Conservation (phyloP, 1,284 basidiomycete genomes). For the Rhodotorula sp. region DNA sequence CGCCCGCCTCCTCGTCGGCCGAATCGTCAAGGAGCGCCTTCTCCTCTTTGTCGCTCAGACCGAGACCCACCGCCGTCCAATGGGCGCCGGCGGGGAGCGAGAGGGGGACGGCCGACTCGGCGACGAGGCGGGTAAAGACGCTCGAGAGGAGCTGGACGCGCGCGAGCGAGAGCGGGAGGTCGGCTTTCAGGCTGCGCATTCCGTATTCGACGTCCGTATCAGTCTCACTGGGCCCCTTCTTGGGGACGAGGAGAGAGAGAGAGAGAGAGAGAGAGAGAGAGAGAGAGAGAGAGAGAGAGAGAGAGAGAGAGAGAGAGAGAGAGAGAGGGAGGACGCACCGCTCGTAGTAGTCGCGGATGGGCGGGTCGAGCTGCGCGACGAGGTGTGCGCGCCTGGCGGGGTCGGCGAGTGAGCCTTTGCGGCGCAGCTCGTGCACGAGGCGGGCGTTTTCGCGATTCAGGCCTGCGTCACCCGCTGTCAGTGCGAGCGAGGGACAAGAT, state of each 20-base stretch:
- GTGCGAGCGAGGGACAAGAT: not conserved
- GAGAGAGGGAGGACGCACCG: not conserved
- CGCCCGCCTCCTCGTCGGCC: too few relatives aligned
- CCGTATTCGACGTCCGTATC: too few relatives aligned
- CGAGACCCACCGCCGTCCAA: not conserved
- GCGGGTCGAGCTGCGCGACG: not conserved
- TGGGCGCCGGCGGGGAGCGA: not conserved
- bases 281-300: not conserved
- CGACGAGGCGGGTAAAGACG: conserved; percentile 14
- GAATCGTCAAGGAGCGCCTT: too few relatives aligned
- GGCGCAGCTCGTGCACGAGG: not conserved
- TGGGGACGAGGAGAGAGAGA: not conserved
- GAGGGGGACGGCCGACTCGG: conserved; percentile 1
- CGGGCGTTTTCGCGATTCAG: conserved; percentile 6
- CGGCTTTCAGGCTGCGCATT: not conserved
- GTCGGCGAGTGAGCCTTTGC: not conserved
- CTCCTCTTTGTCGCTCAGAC: too few relatives aligned
- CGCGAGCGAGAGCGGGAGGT: not conserved
- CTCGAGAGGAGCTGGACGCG: not conserved
- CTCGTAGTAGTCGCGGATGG: not conserved
- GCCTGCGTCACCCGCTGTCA: not conserved
- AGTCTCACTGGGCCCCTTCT: not conserved
- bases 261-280: not conserved
- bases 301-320: not conserved
- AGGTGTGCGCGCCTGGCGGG: not conserved